Evolutionary conservation across 768 basidiomycete species (phyloP).

Genomic region (Trametes meyenii): DNA sequence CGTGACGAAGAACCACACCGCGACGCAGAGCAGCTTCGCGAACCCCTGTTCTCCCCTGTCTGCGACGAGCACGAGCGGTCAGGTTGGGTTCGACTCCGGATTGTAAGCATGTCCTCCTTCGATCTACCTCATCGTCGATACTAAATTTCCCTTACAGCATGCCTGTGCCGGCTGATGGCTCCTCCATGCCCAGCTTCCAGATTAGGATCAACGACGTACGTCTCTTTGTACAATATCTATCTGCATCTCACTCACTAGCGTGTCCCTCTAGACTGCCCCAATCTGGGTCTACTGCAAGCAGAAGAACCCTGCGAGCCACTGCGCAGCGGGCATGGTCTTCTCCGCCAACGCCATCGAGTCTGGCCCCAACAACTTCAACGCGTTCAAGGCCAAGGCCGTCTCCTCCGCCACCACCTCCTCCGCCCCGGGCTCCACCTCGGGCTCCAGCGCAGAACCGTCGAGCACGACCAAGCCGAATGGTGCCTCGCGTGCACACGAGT

Average conservation of each 20-base stretch:
- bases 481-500: background rate
- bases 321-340: conserved; percentile 63
- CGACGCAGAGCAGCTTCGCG: conserved; percentile 41
- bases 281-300: conserved; percentile 64
- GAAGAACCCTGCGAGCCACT: conserved; percentile 49
- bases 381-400: conserved; percentile 43
- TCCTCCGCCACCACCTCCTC: background rate
- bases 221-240: conserved; percentile 27
- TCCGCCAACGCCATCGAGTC: conserved; percentile 53
- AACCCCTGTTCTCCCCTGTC: conserved; percentile 43
- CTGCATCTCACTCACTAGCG: background rate
- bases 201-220: conserved; percentile 53
- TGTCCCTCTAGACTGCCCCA: conserved; percentile 44
- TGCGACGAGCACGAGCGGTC: conserved; percentile 47
- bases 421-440: background rate
- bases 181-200: conserved; percentile 54
- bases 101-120: conserved; percentile 33
- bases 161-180: conserved; percentile 47
- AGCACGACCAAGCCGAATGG: background rate
- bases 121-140: background rate
- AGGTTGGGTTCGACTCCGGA: conserved; percentile 43
- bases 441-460: background rate
- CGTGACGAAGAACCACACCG: conserved; percentile 43
- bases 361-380: conserved; percentile 54
- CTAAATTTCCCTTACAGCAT: conserved; percentile 36